Conservation (phyloP, 2,329 filamentous ascomycete species). For the Colletotrichum truncatum region DNA sequence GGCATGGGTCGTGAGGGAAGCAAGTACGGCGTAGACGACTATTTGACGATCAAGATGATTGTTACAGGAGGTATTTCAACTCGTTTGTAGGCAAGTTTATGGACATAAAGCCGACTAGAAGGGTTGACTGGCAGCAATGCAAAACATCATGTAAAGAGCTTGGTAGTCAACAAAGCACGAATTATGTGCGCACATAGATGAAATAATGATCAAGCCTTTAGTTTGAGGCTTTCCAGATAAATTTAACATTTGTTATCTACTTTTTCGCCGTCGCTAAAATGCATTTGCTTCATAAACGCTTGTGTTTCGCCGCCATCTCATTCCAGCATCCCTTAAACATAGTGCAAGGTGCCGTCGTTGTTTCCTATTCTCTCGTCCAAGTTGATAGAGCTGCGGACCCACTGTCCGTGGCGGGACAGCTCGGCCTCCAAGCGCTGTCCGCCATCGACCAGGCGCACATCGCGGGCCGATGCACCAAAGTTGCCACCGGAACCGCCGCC, state of each 20-base stretch:
- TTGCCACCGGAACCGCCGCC: conserved; percentile 36
- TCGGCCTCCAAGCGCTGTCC: conserved; percentile 45
- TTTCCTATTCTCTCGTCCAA: conserved; percentile 46
- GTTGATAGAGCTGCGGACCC: conserved; percentile 40
- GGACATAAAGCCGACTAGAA: too few relatives aligned
- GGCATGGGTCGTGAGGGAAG: conserved; percentile 31
- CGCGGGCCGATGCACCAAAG: conserved; percentile 44
- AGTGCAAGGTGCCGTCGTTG: conserved; percentile 36
- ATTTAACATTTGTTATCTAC: not conserved
- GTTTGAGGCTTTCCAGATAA: not conserved
- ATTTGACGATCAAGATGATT: conserved; percentile 64
- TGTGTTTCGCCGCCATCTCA: not conserved
- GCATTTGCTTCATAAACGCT: not conserved
- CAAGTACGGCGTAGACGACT: conserved; percentile 55
- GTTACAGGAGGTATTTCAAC: conserved; percentile 44
- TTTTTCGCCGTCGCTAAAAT: not conserved
- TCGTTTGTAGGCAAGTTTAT: too few relatives aligned
- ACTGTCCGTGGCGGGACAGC: conserved; percentile 40
- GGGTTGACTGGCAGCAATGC: too few relatives aligned
- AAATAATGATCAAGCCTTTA: not conserved
- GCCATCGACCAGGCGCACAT: conserved; percentile 46
- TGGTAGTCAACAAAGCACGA: too few relatives aligned
- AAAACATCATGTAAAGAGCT: too few relatives aligned
- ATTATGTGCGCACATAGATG: too few relatives aligned
- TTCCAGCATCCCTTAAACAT: not conserved